Evolutionary conservation across 441 rosid genomes (phyloP).

Genomic region (Eruca vesicaria): DNA sequence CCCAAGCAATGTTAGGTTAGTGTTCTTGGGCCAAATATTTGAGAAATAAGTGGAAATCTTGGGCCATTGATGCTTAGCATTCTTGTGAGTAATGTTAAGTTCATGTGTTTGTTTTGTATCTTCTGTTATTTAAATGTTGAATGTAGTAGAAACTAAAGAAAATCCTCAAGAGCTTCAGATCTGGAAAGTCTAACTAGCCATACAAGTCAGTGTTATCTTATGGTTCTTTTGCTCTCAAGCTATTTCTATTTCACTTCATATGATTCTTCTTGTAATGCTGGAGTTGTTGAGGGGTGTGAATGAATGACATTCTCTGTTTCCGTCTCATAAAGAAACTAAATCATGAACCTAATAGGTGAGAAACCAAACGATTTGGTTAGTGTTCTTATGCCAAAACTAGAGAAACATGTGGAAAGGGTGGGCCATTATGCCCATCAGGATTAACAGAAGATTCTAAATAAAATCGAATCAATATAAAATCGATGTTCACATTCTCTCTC

Average conservation of each 20-base stretch:
- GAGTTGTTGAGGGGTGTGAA: slow-evolving; percentile 16
- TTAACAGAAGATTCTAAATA: not conserved
- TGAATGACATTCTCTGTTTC: slow-evolving; percentile 7
- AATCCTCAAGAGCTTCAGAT: not conserved
- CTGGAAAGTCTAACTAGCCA: not conserved
- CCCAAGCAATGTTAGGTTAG: slow-evolving; percentile 1
- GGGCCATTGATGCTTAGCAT: not conserved
- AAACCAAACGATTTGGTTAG: slow-evolving; percentile 12
- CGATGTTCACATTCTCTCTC: not conserved
- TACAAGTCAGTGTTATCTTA: not conserved
- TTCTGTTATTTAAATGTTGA: not conserved
- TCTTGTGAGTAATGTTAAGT: not conserved
- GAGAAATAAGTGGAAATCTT: not conserved
- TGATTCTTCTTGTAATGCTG: not conserved
- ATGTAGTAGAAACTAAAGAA: not conserved
- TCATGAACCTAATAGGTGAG: slow-evolving; percentile 13
- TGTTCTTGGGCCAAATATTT: not conserved
- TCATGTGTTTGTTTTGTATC: not conserved
- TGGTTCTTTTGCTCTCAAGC: slow-evolving; percentile 4
- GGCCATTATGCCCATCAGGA: not conserved
- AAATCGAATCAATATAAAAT: not conserved
- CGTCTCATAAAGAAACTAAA: not conserved
- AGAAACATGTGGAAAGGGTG: not conserved
- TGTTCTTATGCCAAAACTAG: not conserved
- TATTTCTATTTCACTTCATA: not conserved